These are phyloP conservation scores for Citrus sinensis DNA, from an alignment of 345 rosid species.

Conservation along the genomic window DNA sequence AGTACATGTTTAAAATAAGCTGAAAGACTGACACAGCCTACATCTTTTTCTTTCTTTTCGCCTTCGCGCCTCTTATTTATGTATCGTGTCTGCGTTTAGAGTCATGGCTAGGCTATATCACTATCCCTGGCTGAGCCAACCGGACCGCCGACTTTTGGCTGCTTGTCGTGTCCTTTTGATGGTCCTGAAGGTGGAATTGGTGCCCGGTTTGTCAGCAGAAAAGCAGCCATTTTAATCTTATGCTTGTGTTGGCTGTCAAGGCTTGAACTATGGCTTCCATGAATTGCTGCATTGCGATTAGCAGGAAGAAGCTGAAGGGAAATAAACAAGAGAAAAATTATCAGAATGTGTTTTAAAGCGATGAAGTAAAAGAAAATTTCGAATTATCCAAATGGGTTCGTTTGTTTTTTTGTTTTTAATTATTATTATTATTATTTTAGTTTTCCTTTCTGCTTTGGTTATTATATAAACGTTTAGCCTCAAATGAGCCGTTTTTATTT, in stretches of 20 bases:
- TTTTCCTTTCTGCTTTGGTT: not conserved
- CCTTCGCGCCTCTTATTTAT: not conserved
- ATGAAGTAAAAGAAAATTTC: not conserved
- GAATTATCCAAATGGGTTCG: not conserved
- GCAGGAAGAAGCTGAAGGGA: slow-evolving; percentile 5
- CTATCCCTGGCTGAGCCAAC: not conserved
- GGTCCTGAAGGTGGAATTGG: slow-evolving; percentile 39
- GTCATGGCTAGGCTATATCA: not conserved
- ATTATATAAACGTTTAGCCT: not conserved
- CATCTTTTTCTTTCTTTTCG: too few relatives aligned
- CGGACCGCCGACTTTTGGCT: not conserved
- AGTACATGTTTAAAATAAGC: not conserved
- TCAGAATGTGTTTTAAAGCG: slow-evolving; percentile 13
- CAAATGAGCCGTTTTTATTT: too few relatives aligned
- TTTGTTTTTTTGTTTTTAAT: not conserved
- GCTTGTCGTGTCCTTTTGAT: slow-evolving; percentile 23
- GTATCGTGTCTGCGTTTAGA: not conserved
- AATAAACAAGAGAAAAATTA: slow-evolving; percentile 18
- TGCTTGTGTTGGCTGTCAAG: not conserved
- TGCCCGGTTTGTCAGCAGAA: slow-evolving; percentile 14
- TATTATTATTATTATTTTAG: too few relatives aligned
- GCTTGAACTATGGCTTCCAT: not conserved
- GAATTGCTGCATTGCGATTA: not conserved
- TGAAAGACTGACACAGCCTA: not conserved
- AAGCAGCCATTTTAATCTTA: not conserved